A percentile compares a stretch with the other conserved stretches of the same genome.
Conservation (phyloP, 2,329 filamentous ascomycete genomes). For the Fusarium sp. region DNA sequence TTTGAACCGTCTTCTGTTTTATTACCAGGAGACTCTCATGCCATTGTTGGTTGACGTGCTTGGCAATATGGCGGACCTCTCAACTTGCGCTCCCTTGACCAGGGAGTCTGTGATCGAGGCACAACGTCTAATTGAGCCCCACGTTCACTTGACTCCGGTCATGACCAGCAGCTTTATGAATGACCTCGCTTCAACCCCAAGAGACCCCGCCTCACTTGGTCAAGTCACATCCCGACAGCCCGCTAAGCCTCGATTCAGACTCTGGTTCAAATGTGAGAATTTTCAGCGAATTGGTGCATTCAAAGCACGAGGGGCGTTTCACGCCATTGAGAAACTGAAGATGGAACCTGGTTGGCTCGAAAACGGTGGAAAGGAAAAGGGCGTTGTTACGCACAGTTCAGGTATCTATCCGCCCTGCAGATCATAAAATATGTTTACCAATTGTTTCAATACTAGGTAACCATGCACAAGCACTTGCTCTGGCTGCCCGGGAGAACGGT, state of each 20-base stretch:
- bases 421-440: too few relatives aligned
- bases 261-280: slow-evolving; percentile 12
- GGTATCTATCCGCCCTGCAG: neutral
- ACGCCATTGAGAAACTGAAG: slow-evolving; percentile 4
- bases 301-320: slow-evolving; percentile 5
- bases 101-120: slow-evolving; percentile 7
- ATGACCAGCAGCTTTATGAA: slow-evolving; percentile 6
- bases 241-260: neutral
- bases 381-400: slow-evolving; percentile 6
- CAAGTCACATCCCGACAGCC: neutral
- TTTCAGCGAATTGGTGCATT: slow-evolving; percentile 5
- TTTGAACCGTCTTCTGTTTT: too few relatives aligned
- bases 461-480: slow-evolving; percentile 7
- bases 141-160: slow-evolving; percentile 1
- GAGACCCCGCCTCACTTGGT: neutral
- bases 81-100: slow-evolving; percentile 2
- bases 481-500: neutral
- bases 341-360: slow-evolving; percentile 2
- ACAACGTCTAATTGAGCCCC: slow-evolving; percentile 1
- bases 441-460: neutral
- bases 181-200: neutral
- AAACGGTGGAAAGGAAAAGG: neutral
- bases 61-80: neutral
- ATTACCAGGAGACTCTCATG: too few relatives aligned
- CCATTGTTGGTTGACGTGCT: too few relatives aligned